Percentiles rank a stretch among this genome's conserved stretches.
Evolutionary conservation across 202 grass and related monocot genomes (phyloP).

Genomic region (Schoenoplectus tabernaemontani): DNA sequence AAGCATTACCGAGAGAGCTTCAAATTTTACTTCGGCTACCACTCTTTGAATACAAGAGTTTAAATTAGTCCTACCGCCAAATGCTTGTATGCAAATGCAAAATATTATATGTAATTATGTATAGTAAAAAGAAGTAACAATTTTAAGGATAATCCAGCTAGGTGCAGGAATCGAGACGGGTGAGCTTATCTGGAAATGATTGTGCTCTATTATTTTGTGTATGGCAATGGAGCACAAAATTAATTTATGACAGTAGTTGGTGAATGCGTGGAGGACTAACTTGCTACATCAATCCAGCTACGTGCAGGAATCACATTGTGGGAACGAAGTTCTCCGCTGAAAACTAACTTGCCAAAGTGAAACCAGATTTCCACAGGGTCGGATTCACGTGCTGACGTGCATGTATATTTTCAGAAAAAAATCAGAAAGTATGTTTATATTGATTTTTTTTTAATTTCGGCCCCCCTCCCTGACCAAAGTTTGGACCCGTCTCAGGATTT

Average conservation of each 20-base stretch:
- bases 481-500: too few species aligned
- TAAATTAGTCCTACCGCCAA: background rate
- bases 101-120: background rate
- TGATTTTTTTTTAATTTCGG: too few species aligned
- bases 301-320: too few species aligned
- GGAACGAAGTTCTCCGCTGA: too few species aligned
- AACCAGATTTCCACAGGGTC: too few species aligned
- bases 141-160: background rate
- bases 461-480: too few species aligned
- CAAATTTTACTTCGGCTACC: background rate
- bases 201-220: background rate
- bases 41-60: background rate
- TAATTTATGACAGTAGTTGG: background rate
- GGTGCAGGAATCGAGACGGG: background rate
- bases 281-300: too few species aligned
- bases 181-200: background rate
- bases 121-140: background rate
- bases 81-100: background rate
- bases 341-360: too few species aligned
- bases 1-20: background rate
- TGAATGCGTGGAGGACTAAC: background rate
- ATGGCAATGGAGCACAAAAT: background rate
- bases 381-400: too few species aligned
- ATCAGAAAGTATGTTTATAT: too few species aligned
- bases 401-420: too few species aligned